phyloP scores from a whole-genome alignment of 2,329 filamentous ascomycete species.

The Helotiales sp. region DNA sequence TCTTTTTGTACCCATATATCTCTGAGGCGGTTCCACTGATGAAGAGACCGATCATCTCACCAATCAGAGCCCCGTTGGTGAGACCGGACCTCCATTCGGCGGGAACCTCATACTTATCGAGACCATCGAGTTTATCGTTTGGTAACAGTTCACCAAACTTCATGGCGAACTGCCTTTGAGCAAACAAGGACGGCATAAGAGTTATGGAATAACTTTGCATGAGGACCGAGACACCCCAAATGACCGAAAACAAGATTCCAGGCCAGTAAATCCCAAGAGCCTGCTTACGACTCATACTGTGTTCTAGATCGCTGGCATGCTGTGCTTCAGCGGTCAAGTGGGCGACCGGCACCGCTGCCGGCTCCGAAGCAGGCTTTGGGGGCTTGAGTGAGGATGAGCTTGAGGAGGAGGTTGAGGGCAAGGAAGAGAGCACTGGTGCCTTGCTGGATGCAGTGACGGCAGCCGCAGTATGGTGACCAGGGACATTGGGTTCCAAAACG shows the following conservation, averaged over 20 bases:
- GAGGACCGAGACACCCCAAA: conserved; percentile 46
- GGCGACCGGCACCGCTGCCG: background rate
- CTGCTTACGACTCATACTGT: conserved; percentile 27
- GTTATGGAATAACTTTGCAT: conserved; percentile 50
- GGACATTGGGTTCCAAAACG: too few species aligned
- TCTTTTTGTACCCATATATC: conserved; percentile 49
- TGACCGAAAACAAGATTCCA: conserved; percentile 42
- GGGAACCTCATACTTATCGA: conserved; percentile 41
- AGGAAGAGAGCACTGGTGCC: background rate
- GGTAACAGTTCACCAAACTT: conserved; percentile 45
- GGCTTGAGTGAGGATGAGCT: too few species aligned
- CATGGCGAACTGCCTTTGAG: conserved; percentile 41
- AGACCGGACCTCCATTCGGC: conserved; percentile 43
- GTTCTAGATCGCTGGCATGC: conserved; percentile 20
- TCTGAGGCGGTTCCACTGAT: conserved; percentile 54
- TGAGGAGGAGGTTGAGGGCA: background rate
- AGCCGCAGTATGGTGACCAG: background rate
- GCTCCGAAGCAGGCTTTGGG: background rate
- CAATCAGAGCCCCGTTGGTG: conserved; percentile 39
- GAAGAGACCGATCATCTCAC: conserved; percentile 52
- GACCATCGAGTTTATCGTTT: conserved; percentile 30
- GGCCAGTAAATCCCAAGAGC: conserved; percentile 32
- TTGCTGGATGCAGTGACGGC: background rate
- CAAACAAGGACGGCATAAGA: conserved; percentile 46
- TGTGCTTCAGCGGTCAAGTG: background rate